A percentile compares a stretch with the other conserved stretches of the same genome.
Evolutionary conservation across 2,329 filamentous ascomycete species (phyloP).

Genomic region (Torrubiella hemipterigena): DNA sequence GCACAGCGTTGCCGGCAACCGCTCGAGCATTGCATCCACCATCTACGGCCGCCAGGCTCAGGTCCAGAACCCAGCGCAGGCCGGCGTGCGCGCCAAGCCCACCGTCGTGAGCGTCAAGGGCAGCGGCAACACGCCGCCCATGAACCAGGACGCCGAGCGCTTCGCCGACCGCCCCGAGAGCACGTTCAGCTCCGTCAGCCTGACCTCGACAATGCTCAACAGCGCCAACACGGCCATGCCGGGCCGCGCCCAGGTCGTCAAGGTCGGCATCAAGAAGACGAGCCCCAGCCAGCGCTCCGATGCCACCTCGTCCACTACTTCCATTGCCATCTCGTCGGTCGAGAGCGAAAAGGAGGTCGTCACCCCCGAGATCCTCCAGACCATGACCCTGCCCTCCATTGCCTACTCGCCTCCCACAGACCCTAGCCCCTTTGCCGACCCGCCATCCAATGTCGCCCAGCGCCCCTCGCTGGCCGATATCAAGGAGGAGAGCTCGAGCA

Average conservation of each 20-base stretch:
- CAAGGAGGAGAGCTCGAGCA: constrained; percentile 30
- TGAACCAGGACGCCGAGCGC: constrained; percentile 51
- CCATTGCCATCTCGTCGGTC: constrained; percentile 9
- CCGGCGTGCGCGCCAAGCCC: constrained; percentile 76
- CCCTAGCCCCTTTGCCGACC: constrained; percentile 42
- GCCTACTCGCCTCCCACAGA: constrained; percentile 37
- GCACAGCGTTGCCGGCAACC: constrained; percentile 45
- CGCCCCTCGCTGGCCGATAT: constrained; percentile 40
- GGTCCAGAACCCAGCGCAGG: constrained; percentile 71
- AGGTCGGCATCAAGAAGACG: constrained; percentile 42
- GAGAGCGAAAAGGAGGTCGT: constrained; percentile 8
- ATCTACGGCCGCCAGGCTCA: constrained; percentile 89
- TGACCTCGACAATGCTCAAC: constrained; percentile 57
- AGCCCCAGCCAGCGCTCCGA: constrained; percentile 22
- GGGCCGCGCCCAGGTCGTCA: constrained; percentile 47
- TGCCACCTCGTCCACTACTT: constrained; percentile 3
- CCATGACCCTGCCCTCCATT: constrained; percentile 34
- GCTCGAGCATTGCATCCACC: constrained; percentile 77
- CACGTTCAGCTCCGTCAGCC: constrained; percentile 48
- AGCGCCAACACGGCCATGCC: constrained; percentile 48
- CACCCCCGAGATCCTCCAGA: constrained; percentile 25
- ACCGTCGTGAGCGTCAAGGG: constrained; percentile 89
- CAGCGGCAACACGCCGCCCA: constrained; percentile 40
- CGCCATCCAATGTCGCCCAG: constrained; percentile 19
- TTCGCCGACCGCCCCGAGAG: constrained; percentile 42